Conservation (phyloP, 306 rosid genomes). For the Pachyrhizus erosus region DNA sequence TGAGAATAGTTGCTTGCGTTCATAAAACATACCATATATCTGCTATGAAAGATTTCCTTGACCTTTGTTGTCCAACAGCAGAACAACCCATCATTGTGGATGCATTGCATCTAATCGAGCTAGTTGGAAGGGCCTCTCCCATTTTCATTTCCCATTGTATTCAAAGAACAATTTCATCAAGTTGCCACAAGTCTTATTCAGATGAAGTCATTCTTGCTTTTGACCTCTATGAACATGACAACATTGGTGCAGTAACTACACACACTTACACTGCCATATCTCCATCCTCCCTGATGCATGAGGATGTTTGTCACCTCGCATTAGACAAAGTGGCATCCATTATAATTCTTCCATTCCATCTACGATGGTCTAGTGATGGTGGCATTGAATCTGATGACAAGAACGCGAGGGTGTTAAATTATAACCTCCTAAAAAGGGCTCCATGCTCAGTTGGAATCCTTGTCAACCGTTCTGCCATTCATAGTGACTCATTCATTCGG, state of each 20-base stretch:
- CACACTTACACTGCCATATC: constrained; percentile 56
- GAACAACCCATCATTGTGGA: constrained; percentile 44
- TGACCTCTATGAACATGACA: constrained; percentile 44
- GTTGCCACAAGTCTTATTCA: constrained; percentile 46
- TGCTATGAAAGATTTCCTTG: constrained; percentile 46
- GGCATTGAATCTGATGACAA: constrained; percentile 54
- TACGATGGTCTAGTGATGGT: constrained; percentile 57
- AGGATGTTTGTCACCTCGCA: constrained; percentile 64
- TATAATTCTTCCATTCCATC: constrained; percentile 62
- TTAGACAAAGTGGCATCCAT: constrained; percentile 55
- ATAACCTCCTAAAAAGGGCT: constrained; percentile 50
- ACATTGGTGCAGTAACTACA: constrained; percentile 34
- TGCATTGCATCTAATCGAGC: constrained; percentile 57
- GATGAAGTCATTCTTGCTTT: constrained; percentile 51
- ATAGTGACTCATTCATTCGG: neutral
- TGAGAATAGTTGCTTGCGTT: constrained; percentile 49
- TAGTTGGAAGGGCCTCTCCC: constrained; percentile 56
- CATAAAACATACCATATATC: constrained; percentile 46
- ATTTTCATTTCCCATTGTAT: constrained; percentile 52
- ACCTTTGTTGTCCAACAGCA: constrained; percentile 45
- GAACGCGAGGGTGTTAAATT: constrained; percentile 48
- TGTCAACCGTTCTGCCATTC: constrained; percentile 38
- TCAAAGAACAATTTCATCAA: constrained; percentile 15
- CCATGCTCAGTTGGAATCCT: constrained; percentile 70
- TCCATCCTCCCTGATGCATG: constrained; percentile 53